Percentiles rank a stretch among this genome's conserved stretches.
These are phyloP conservation scores for Medicago lupulina DNA, from an alignment of 306 rosid species.

Conservation along the genomic window DNA sequence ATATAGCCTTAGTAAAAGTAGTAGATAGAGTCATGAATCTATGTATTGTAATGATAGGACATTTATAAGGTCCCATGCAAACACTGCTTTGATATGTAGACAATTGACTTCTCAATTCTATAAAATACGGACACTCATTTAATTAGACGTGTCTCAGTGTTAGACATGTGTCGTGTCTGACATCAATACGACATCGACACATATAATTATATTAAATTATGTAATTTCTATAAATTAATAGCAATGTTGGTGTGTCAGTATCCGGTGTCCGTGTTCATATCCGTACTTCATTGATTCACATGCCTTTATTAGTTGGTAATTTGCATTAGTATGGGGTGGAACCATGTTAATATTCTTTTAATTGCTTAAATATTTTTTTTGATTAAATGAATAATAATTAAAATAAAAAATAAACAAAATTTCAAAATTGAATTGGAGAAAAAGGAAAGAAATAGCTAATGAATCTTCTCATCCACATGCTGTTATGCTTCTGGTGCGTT, in stretches of 20 bases:
- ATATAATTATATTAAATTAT: too few species aligned
- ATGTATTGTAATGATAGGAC: constrained; percentile 57
- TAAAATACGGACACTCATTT: too few species aligned
- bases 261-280: too few species aligned
- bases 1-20: neutral
- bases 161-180: too few species aligned
- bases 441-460: constrained; percentile 15
- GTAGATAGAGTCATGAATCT: constrained; percentile 41
- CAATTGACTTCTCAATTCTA: too few species aligned
- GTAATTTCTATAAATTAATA: too few species aligned
- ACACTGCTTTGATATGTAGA: constrained; percentile 47
- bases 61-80: constrained; percentile 32
- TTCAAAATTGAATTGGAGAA: constrained; percentile 5
- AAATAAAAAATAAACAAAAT: too few species aligned
- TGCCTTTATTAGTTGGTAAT: constrained; percentile 74
- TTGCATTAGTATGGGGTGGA: constrained; percentile 65
- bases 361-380: neutral
- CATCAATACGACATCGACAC: too few species aligned
- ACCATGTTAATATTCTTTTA: constrained; percentile 40
- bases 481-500: constrained; percentile 64
- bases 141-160: too few species aligned
- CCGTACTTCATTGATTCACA: constrained; percentile 56
- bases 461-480: constrained; percentile 75
- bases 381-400: too few species aligned
- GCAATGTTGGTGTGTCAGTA: too few species aligned